Evolutionary conservation across 441 rosid genomes (phyloP), one percentile per base, ranked within the genome.

Genomic region (Syzygium malaccense): DNA sequence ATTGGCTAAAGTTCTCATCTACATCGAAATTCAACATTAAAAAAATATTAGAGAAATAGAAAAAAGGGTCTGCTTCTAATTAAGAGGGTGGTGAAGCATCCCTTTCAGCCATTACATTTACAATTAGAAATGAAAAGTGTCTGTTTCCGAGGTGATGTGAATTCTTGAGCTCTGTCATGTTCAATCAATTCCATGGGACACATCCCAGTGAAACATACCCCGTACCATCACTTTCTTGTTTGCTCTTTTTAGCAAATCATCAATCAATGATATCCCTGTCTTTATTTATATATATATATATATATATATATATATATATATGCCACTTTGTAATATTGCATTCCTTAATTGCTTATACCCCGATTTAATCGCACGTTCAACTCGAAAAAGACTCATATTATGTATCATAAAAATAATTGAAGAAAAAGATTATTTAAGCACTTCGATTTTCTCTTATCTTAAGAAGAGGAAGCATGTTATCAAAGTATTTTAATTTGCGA

Each of bases 31-130:
- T 37, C 49, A 37, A 37, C 15, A 71, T 11, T 23, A 71, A 37
- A 3, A 3, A 11, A 37, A 20, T 71, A 37, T 37, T 20, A 37
- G 8, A 86, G 83, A 28, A 85, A 86, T 87, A 57, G 85, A 53
- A 79, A 83, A 86, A 87, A 88, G 90, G 92, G 89, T 86, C 90
- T 89, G 86, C 48, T 62, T 87, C 78, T 51, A 17, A 71, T 71
- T 20, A 85, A 83, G 87, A 62, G 30, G 86, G 28, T 20, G 83
- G 80, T 88, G 91, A 92, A 83, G 92, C 86, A 90, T 91, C 91
- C 86, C 89, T 92, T 87, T 93, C 91, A 56, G 53, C 84, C 55
- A 68, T 85, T 55, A 78, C 56, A 87, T 10, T 37, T 41, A 78
- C 56, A 87, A 10, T 37, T 41, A 37, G 83, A 23, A 37, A 37